Percentiles rank a stretch among this genome's conserved stretches.
Evolutionary conservation across 805 yeast species (phyloP).

Genomic region (Metschnikowia gelsemii): DNA sequence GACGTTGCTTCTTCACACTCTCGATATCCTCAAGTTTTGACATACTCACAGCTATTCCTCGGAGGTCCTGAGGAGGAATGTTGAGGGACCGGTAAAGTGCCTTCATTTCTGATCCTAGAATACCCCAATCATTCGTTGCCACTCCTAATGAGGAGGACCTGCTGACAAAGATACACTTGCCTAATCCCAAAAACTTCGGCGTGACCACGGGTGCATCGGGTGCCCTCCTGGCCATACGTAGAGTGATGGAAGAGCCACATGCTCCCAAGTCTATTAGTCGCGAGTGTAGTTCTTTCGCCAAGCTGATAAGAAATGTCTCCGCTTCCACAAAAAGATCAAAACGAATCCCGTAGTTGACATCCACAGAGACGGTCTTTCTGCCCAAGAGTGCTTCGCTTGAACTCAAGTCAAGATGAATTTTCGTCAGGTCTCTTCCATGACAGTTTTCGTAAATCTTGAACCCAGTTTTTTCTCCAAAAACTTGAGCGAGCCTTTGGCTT

Average conservation of each 20-base stretch:
- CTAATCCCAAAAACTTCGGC: constrained; percentile 81
- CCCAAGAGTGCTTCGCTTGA: constrained; percentile 47
- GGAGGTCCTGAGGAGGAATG: constrained; percentile 62
- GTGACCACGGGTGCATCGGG: constrained; percentile 71
- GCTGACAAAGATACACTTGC: constrained; percentile 64
- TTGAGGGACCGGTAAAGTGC: constrained; percentile 54
- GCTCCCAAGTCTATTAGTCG: constrained; percentile 50
- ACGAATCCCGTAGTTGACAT: constrained; percentile 88
- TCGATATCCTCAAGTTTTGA: constrained; percentile 51
- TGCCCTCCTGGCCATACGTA: constrained; percentile 66
- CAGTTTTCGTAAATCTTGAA: constrained; percentile 56
- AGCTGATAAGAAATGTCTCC: constrained; percentile 56
- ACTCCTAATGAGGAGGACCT: constrained; percentile 60
- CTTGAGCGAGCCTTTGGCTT: constrained; percentile 35
- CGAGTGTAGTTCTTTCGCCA: constrained; percentile 57
- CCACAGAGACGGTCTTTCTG: constrained; percentile 80
- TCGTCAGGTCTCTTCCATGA: constrained; percentile 66
- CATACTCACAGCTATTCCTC: constrained; percentile 79
- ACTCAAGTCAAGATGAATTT: constrained; percentile 50
- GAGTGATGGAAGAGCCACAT: constrained; percentile 56
- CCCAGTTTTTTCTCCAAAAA: constrained; percentile 74
- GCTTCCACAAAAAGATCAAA: constrained; percentile 61
- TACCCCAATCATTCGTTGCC: constrained; percentile 58
- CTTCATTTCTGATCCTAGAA: constrained; percentile 59
- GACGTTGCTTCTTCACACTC: constrained; percentile 15